A percentile compares a stretch with the other conserved stretches of the same genome.
Evolutionary conservation across 202 grass and related monocot species (phyloP).

Genomic region (Musa balbisiana): DNA sequence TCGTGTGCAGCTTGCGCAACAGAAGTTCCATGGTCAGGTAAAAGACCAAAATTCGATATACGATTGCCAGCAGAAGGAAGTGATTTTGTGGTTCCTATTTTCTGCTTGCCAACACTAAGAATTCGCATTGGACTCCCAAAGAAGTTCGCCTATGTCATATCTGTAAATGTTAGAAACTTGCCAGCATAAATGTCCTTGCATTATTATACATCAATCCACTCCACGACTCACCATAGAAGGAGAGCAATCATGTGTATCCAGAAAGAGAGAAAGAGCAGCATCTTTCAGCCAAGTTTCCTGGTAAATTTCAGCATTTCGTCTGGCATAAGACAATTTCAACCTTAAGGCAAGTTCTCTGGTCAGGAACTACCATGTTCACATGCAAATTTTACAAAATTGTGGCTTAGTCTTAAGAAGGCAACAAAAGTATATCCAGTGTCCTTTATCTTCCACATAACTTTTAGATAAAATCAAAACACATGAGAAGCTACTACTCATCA

Average conservation of each 20-base stretch:
- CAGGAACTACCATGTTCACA: constrained; percentile 9
- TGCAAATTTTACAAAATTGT: background rate
- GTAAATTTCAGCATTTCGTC: constrained; percentile 35
- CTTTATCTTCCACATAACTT: background rate
- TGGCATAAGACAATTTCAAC: constrained; percentile 41
- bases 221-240: constrained; percentile 61
- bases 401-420: background rate
- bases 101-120: constrained; percentile 52
- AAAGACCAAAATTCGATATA: constrained; percentile 31
- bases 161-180: constrained; percentile 23
- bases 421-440: background rate
- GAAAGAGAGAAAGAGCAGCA: constrained; percentile 57
- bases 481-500: background rate
- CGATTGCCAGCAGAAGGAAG: constrained; percentile 31
- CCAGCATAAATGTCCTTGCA: background rate
- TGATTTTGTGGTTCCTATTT: constrained; percentile 32
- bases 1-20: constrained; percentile 40
- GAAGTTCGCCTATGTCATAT: constrained; percentile 54
- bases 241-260: constrained; percentile 69
- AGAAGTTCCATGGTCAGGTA: constrained; percentile 33
- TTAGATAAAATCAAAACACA: background rate
- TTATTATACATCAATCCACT: constrained; percentile 18
- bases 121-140: constrained; percentile 73
- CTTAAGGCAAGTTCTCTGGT: constrained; percentile 28
- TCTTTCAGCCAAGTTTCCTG: constrained; percentile 95